Percentiles rank a stretch among this genome's conserved stretches.
Evolutionary conservation across 2,329 filamentous ascomycete genomes (phyloP).

Genomic region (Waltergamsia citrina): DNA sequence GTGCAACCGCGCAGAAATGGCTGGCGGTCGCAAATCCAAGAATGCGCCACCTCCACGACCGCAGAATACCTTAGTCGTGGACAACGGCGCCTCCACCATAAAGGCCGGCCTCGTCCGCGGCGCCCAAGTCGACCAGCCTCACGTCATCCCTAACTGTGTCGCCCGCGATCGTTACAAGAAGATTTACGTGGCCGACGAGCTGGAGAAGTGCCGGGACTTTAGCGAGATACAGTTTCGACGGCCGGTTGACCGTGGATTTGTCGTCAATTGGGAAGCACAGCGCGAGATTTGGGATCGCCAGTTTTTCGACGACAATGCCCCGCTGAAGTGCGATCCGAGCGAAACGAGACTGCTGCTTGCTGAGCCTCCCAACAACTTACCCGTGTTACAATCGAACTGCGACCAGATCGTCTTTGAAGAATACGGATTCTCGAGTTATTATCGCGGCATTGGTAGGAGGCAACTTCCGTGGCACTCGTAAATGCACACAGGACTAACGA

Average conservation of each 20-base stretch:
- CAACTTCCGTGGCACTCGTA: neutral
- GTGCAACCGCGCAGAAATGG: slow-evolving; percentile 25
- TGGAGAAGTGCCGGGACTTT: slow-evolving; percentile 76
- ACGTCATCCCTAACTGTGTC: slow-evolving; percentile 78
- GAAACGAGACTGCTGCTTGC: slow-evolving; percentile 79
- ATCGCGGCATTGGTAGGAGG: slow-evolving; percentile 57
- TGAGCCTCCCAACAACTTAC: slow-evolving; percentile 77
- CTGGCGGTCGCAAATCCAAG: slow-evolving; percentile 33
- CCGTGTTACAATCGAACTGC: slow-evolving; percentile 75
- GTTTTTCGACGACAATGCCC: slow-evolving; percentile 64
- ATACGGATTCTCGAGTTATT: slow-evolving; percentile 85
- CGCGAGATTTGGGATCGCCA: slow-evolving; percentile 93
- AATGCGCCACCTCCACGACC: slow-evolving; percentile 42
- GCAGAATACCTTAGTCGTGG: slow-evolving; percentile 69
- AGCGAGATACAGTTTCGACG: slow-evolving; percentile 80
- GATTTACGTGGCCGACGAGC: slow-evolving; percentile 70
- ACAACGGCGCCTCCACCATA: slow-evolving; percentile 86
- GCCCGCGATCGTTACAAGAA: slow-evolving; percentile 72
- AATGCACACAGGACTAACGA: slow-evolving; percentile 4
- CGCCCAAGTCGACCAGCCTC: slow-evolving; percentile 43
- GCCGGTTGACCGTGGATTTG: slow-evolving; percentile 87
- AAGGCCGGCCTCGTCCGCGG: slow-evolving; percentile 72
- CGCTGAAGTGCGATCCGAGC: slow-evolving; percentile 60
- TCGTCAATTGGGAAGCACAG: slow-evolving; percentile 95
- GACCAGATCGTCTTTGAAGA: slow-evolving; percentile 98